Base-by-base conservation (phyloP, 352 stramenopile genomes). In the Plasmopara viticola region DNA sequence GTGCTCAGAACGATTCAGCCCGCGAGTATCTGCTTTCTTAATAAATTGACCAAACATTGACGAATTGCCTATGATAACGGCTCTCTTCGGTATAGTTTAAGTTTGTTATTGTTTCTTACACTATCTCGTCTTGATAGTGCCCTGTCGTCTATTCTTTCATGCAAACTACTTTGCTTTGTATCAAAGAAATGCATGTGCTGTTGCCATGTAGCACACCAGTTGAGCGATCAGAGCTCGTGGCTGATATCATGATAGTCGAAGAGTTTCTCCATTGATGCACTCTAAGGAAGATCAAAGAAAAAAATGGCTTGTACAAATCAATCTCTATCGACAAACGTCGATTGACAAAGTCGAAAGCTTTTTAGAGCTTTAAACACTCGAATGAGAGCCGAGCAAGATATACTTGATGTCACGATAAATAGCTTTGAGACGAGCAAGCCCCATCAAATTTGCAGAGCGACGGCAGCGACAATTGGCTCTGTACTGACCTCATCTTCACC, bases 261-360 rank as follows among this genome's bases (percentile, higher is more conserved):
- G 15, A 88, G 51, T n/a, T 78, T 53, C 12, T 87, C 66, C 9
- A 84, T 75, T 5, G 80, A 78, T 28, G 72, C 68, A 33, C 80
- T 25, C 3, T 3, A 25, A 25, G 20, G 20, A 25, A 25, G 20
- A 25, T 25, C 1, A 25, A 25, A 25, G 20, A 25, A 25, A 25
- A 25, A 25, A 25, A 25, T 25, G 20, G 20, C 20, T 25, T 3
- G 1, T 25, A 25, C 20, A 25, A 25, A 25, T 25, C 20, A 25
- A 25, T 25, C 20, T 25, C 20, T 25, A 3, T 25, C 3, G 20
- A 74, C 18, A 88, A 46, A 48, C 80, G 87, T n/a, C 57, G 54
- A 20, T 60, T 60, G 45, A 90, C 60, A 37, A 90, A 88, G 5
- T 62, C 47, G 9, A 25, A 25, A 3, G 20, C 20, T 25, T 25